Evolutionary conservation across 495 filamentous ascomycete genomes (phyloP).

Genomic region (Schizothecium vesticola): DNA sequence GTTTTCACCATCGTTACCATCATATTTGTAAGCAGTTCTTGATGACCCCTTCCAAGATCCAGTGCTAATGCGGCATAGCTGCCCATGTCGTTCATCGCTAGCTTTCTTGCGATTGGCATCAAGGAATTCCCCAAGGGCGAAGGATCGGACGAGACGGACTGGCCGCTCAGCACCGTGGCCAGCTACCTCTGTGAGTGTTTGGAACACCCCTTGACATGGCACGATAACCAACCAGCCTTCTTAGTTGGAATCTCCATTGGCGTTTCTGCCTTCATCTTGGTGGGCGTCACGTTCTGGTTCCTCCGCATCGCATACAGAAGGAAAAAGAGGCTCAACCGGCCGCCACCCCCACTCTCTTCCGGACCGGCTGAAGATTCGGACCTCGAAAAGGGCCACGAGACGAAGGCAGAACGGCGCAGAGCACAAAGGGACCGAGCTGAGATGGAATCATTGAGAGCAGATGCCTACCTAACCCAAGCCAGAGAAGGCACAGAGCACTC

Average conservation of each 20-base stretch:
- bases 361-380: neutral
- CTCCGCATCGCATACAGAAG: neutral
- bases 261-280: neutral
- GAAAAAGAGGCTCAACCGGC: neutral
- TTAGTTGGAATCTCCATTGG: slow-evolving; percentile 8
- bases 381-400: neutral
- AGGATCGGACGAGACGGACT: neutral
- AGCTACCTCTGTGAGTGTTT: neutral
- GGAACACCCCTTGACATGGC: neutral
- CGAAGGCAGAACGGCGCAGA: too few species aligned
- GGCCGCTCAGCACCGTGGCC: neutral
- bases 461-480: neutral
- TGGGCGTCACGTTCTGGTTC: neutral
- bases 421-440: too few species aligned
- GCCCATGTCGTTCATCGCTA: slow-evolving; percentile 2
- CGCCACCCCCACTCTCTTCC: too few species aligned
- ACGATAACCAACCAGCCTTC: neutral
- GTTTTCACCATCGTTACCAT: slow-evolving; percentile 5
- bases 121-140: neutral
- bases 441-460: too few species aligned
- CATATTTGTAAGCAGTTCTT: slow-evolving; percentile 7
- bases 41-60: too few species aligned
- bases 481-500: neutral
- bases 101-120: slow-evolving; percentile 1
- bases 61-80: neutral